Conservation (phyloP, 2,329 filamentous ascomycete genomes). For the Drechslerella coelobrocha region DNA sequence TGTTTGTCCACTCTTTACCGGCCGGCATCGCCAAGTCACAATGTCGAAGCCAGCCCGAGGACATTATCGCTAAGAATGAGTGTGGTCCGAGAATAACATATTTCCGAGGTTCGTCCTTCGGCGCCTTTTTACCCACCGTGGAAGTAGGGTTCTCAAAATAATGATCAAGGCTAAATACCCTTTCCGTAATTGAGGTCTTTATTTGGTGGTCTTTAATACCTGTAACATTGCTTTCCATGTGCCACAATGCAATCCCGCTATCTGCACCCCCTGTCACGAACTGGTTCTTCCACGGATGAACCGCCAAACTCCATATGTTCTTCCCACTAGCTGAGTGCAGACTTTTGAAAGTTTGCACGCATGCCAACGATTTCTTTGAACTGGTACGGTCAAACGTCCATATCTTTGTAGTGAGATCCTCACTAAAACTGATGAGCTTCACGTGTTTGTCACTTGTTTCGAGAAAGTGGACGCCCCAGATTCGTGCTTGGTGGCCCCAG, state of each 20-base stretch:
- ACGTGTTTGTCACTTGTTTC: slow-evolving; percentile 17
- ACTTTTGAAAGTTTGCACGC: slow-evolving; percentile 58
- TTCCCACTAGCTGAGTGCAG: slow-evolving; percentile 68
- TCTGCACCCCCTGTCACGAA: slow-evolving; percentile 85
- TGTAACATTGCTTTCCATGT: neutral
- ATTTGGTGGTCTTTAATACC: neutral
- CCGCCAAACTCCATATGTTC: slow-evolving; percentile 81
- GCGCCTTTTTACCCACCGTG: slow-evolving; percentile 7
- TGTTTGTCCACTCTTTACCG: slow-evolving; percentile 13
- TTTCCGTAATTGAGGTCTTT: slow-evolving; percentile 15
- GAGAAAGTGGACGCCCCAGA: slow-evolving; percentile 83
- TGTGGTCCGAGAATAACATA: slow-evolving; percentile 31
- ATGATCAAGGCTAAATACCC: slow-evolving; percentile 16
- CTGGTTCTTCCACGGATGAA: slow-evolving; percentile 57
- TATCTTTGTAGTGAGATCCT: slow-evolving; percentile 53
- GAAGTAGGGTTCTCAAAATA: neutral
- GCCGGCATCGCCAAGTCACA: slow-evolving; percentile 17
- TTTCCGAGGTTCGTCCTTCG: slow-evolving; percentile 36
- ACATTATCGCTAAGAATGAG: slow-evolving; percentile 27
- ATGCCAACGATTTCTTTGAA: slow-evolving; percentile 72
- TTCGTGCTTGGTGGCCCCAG: slow-evolving; percentile 87
- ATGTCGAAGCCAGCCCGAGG: slow-evolving; percentile 41
- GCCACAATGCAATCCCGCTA: slow-evolving; percentile 63
- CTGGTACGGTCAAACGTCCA: slow-evolving; percentile 44
- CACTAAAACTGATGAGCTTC: slow-evolving; percentile 48